phyloP scores from a whole-genome alignment of 169 alveolate species.

The Babesia sp. region DNA sequence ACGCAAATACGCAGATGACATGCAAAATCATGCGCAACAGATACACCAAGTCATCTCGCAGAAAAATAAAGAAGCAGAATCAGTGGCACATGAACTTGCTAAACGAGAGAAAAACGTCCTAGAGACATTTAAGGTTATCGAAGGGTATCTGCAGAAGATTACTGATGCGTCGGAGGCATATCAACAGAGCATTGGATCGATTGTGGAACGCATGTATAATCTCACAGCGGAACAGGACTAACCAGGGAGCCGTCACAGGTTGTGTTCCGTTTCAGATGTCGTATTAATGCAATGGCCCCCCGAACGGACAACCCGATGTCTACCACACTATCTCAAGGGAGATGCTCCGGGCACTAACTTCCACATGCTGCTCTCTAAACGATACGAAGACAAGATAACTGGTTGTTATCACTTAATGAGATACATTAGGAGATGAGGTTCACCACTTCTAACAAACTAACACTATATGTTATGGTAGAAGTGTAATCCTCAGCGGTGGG shows the following conservation, averaged over 20 bases:
- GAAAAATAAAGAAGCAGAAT: background rate
- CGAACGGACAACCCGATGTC: no score
- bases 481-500: no score
- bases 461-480: no score
- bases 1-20: conserved; percentile 42
- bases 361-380: no score
- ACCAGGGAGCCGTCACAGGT: background rate
- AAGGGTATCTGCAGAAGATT: conserved; percentile 4
- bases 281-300: no score
- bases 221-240: conserved; percentile 2
- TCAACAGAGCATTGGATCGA: background rate
- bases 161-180: conserved; percentile 26
- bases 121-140: background rate
- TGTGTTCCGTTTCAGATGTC: no score
- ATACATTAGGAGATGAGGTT: no score
- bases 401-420: no score
- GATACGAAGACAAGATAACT: no score
- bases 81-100: conserved; percentile 2
- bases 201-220: background rate
- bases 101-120: conserved; percentile 4
- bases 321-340: no score
- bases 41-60: conserved; percentile 17
- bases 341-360: no score
- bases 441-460: no score
- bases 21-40: background rate